Evolutionary conservation across 352 stramenopile species (phyloP), one percentile per base, ranked within the genome.

Genomic region (Pythium insidiosum): DNA sequence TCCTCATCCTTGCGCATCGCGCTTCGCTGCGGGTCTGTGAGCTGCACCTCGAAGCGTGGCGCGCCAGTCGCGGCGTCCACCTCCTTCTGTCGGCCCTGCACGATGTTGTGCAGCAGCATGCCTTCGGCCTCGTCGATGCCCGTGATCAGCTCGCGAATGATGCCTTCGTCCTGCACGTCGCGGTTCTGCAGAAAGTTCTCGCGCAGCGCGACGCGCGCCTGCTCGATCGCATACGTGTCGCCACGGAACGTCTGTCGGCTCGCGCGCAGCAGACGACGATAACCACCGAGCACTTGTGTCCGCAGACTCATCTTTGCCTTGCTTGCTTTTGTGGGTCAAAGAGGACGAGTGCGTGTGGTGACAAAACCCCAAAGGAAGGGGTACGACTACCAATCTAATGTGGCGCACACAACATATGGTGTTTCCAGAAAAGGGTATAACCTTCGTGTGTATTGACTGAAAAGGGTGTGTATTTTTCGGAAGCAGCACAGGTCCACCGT

Each of bases 81-180:
- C 25, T 66, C 53, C 46, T 83, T 86, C 52, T 73, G 63, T 16
- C 68, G 61, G 16, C 71, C 81, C 45, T 93, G 81, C 10, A 93
- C 81, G 40, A 93, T 91, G 58, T 93, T 64, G 57, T 89, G 72
- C n/a, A 87, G 71, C 44, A 93, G 56, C 78, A 93, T 91, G 33
- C 54, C 43, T 56, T 93, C 81, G 51, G 76, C 78, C 34, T 93
- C 81, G 47, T 84, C 69, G 43, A 93, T 83, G 52, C 72, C 60
- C 53, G 82, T 78, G 44, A 93, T 33, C 45, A 93, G 31, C 31
- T 80, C 78, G 1, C 66, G 29, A 3, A 90, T 34, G 25, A 68
- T 61, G 35, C 68, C 60, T n/a, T 47, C 34, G 47, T 89, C 78
- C 2, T 42, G 58, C 47, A 86, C 76, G 1, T 76, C 61, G 30